Evolutionary conservation across 83 land plant genomes (phyloP).

Genomic region (Thuja plicata): DNA sequence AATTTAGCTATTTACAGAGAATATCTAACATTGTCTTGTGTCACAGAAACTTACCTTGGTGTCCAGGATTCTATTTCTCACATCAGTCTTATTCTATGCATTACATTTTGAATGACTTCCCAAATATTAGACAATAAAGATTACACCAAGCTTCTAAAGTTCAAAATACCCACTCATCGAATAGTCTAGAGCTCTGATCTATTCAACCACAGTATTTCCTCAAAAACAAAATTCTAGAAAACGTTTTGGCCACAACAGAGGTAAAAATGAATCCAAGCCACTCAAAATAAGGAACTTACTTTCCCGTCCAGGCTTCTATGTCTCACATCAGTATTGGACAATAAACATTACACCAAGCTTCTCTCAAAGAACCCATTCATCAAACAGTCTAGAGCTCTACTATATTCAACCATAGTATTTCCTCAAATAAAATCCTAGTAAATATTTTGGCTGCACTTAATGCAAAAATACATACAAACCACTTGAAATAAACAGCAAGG

Average conservation of each 20-base stretch:
- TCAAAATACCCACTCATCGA: not conserved
- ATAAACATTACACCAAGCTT: not conserved
- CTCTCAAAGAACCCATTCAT: not conserved
- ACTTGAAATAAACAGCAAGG: conserved; percentile 2
- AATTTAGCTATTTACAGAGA: not conserved
- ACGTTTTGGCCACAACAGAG: not conserved
- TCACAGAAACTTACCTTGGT: not conserved
- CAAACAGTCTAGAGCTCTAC: not conserved
- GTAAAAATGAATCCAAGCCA: conserved; percentile 4
- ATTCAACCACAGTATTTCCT: not conserved
- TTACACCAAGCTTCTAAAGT: not conserved
- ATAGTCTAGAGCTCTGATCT: not conserved
- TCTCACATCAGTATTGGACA: too few species aligned
- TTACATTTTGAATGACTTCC: not conserved
- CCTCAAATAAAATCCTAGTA: not conserved
- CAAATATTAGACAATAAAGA: conserved; percentile 1
- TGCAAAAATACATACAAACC: conserved; percentile 4
- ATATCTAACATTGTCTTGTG: not conserved
- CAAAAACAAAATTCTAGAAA: not conserved
- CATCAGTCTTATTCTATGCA: not conserved
- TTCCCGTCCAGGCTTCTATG: too few species aligned
- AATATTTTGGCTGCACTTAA: not conserved
- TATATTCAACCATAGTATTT: not conserved
- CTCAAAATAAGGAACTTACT: not conserved
- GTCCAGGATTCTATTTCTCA: not conserved